Evolutionary conservation across 2,329 filamentous ascomycete species (phyloP).

Genomic region (Furcasterigmium sp.): DNA sequence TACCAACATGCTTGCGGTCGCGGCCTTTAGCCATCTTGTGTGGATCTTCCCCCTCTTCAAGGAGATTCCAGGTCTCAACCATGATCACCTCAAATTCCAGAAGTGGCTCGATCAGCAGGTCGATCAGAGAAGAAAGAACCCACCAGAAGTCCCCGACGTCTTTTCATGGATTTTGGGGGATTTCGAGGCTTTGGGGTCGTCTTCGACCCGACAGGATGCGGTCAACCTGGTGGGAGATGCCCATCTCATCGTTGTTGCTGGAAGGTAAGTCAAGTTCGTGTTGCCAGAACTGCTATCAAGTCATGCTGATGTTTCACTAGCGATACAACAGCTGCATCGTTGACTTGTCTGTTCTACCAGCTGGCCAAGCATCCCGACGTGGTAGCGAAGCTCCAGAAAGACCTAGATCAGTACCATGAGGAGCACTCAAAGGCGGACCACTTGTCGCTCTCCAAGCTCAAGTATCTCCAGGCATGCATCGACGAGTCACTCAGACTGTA

Average conservation of each 20-base stretch:
- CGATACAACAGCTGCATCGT: slow-evolving; percentile 12
- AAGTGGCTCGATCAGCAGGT: slow-evolving; percentile 12
- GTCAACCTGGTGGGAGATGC: slow-evolving; percentile 21
- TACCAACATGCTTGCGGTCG: slow-evolving; percentile 15
- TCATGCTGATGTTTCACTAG: background rate
- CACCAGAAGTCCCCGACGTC: slow-evolving; percentile 19
- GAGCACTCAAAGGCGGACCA: slow-evolving; percentile 10
- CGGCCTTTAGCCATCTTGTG: slow-evolving; percentile 16
- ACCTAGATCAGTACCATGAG: slow-evolving; percentile 12
- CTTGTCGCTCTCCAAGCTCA: slow-evolving; percentile 15
- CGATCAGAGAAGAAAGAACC: slow-evolving; percentile 9
- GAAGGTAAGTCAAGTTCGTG: slow-evolving; percentile 16
- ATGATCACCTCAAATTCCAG: slow-evolving; percentile 12
- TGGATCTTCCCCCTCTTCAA: slow-evolving; percentile 16
- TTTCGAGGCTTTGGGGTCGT: slow-evolving; percentile 12
- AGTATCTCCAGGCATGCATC: slow-evolving; percentile 28
- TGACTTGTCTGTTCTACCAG: slow-evolving; percentile 12
- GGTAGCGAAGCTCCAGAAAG: background rate
- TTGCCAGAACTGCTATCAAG: background rate
- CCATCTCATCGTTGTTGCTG: slow-evolving; percentile 23
- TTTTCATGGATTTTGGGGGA: slow-evolving; percentile 25
- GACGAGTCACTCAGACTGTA: slow-evolving; percentile 33
- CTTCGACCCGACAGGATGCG: slow-evolving; percentile 14
- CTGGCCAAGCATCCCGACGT: slow-evolving; percentile 7
- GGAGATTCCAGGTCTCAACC: slow-evolving; percentile 14